Base-by-base conservation (phyloP, 495 filamentous ascomycete genomes). In the Cetradonia linearis region DNA sequence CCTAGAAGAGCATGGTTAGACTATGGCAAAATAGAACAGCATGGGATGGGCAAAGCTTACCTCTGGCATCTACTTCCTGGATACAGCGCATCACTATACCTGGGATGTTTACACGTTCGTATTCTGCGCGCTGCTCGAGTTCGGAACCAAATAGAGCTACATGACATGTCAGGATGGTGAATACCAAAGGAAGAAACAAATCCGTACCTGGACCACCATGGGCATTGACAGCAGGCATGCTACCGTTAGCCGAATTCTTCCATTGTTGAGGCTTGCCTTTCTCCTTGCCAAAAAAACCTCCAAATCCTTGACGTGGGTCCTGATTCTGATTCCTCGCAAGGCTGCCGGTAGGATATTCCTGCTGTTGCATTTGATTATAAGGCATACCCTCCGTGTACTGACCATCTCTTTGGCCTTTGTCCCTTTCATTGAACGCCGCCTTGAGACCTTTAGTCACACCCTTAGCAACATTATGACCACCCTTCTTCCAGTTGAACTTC, bases 401-500 rank as follows among this genome's bases (percentile, higher is more conserved):
- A 57, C 81, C 75, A 53, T 81, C 84, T 64, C 79, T 84, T 65
- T 68, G 82, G 64, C 79, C 76, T 46, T 63, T 77, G 70, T 62
- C 67, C 70, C 72, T 81, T 70, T 66, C 64, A 37, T 70, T 80
- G 74, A 81, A 86, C 1, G 89, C 87, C 38, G 86, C 86, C 68
- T 94, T 95, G 66, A 96, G 82, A 42, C 91, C 90, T 74, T 97
- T 97, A 46, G 86, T 83, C 55, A 96, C 88, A 63, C 91, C 91
- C 73, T 96, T 95, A 38, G 91, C 90, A 57, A 97, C 85, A 44
- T 86, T 87, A 71, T 94, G 89, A 28, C 89, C 88, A 31, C 90
- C 91, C 71, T 94, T 96, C 79, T 96, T 96, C 92, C 93, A 97
- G 73, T 93, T 94, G 75, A 96, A 96, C 70, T 95, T 95, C 74